Evolutionary conservation across 805 yeast species (phyloP).

Genomic region (Myxozyma kluyveri): DNA sequence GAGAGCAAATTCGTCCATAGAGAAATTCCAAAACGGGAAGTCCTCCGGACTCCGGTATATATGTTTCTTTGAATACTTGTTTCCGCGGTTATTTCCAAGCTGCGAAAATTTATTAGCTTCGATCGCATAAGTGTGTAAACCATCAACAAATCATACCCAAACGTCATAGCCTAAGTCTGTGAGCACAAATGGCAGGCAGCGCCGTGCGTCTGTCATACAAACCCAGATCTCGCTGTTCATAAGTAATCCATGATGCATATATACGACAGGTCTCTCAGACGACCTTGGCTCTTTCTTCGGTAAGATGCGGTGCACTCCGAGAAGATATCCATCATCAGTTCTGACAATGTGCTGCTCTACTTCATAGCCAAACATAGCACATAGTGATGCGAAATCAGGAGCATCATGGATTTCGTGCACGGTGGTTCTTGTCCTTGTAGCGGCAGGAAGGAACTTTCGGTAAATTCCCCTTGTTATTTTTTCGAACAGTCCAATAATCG

Average conservation of each 20-base stretch:
- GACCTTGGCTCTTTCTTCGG: slow-evolving; percentile 15
- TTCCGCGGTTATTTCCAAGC: slow-evolving; percentile 87
- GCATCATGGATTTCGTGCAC: slow-evolving; percentile 48
- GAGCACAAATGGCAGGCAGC: slow-evolving; percentile 69
- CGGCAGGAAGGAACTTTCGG: slow-evolving; percentile 11
- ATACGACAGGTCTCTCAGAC: slow-evolving; percentile 50
- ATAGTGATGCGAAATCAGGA: slow-evolving; percentile 60
- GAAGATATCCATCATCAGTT: slow-evolving; percentile 20
- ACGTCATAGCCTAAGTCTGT: slow-evolving; percentile 87
- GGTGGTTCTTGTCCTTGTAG: slow-evolving; percentile 19
- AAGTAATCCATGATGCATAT: slow-evolving; percentile 86
- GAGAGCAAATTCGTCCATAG: slow-evolving; percentile 86
- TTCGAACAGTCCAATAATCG: slow-evolving; percentile 33
- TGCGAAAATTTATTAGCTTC: background rate
- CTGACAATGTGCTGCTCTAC: slow-evolving; percentile 72
- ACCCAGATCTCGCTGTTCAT: slow-evolving; percentile 88
- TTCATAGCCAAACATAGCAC: slow-evolving; percentile 62
- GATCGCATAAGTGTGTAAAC: background rate
- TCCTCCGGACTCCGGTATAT: slow-evolving; percentile 44
- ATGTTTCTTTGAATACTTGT: slow-evolving; percentile 87
- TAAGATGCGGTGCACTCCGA: slow-evolving; percentile 40
- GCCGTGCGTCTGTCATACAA: slow-evolving; percentile 46
- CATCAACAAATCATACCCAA: slow-evolving; percentile 10
- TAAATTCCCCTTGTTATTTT: slow-evolving; percentile 21
- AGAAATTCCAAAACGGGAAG: slow-evolving; percentile 78